Conservation (phyloP, 805 yeast species). For the Sugiyamaella qingdaonensis region DNA sequence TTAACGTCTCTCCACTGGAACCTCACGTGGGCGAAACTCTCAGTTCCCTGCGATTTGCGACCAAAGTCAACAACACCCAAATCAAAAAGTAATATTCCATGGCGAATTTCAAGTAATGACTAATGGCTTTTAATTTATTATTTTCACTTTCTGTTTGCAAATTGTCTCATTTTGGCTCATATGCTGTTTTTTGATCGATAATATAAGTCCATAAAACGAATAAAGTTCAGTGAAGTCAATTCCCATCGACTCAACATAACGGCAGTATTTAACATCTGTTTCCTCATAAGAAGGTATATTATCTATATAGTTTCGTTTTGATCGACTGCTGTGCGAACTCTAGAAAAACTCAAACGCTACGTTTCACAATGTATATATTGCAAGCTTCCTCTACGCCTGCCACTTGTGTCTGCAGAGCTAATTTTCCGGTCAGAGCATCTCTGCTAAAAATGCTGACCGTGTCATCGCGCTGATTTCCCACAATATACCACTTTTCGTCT, state of each 20-base stretch:
- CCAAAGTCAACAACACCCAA: constrained; percentile 39
- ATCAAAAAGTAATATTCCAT: constrained; percentile 6
- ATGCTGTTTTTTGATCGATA: too few species aligned
- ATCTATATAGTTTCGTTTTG: too few species aligned
- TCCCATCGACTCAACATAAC: too few species aligned
- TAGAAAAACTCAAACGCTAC: too few species aligned
- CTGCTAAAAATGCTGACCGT: constrained; percentile 4
- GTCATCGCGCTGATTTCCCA: constrained; percentile 6
- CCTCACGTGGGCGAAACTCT: constrained; percentile 70
- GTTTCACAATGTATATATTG: background rate
- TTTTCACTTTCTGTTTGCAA: too few species aligned
- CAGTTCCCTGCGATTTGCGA: constrained; percentile 84
- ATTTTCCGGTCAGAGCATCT: constrained; percentile 1
- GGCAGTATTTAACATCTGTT: too few species aligned
- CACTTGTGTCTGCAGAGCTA: constrained; percentile 4
- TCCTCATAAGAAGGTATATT: too few species aligned
- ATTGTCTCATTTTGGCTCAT: too few species aligned
- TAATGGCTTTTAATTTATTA: background rate
- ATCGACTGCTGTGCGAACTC: too few species aligned
- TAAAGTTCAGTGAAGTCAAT: too few species aligned
- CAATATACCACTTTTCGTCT: constrained; percentile 10
- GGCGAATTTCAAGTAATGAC: background rate
- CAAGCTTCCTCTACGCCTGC: constrained; percentile 3
- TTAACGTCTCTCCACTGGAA: constrained; percentile 68
- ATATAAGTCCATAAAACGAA: too few species aligned